These are phyloP conservation scores for Haematococcus sp. DNA, from an alignment of 139 green algal genomes.

Conservation along the genomic window DNA sequence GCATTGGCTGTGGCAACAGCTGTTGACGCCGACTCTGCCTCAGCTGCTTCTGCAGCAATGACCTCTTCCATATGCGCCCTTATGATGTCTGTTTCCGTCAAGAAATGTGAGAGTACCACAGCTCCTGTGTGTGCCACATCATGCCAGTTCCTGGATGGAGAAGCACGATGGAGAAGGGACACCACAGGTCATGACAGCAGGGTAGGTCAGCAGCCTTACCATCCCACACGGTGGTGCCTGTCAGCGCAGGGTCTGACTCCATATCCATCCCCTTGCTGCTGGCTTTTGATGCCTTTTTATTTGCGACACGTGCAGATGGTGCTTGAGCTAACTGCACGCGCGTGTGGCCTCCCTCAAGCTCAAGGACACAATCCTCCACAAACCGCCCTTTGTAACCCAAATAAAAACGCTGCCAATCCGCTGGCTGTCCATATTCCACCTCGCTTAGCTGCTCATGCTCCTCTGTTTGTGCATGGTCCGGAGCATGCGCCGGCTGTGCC, in stretches of 20 bases:
- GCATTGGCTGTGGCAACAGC: neutral
- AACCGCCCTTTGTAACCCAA: conserved; percentile 35
- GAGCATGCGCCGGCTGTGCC: too few relatives aligned
- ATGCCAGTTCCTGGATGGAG: too few relatives aligned
- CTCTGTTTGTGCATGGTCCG: too few relatives aligned
- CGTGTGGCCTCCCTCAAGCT: conserved; percentile 8
- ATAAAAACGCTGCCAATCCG: conserved; percentile 44
- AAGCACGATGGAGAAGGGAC: too few relatives aligned
- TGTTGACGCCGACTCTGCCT: neutral
- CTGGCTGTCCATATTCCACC: conserved; percentile 2
- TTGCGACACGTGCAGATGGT: conserved; percentile 19
- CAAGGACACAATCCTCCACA: conserved; percentile 42
- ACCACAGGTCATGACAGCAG: too few relatives aligned
- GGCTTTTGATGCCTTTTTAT: conserved; percentile 3
- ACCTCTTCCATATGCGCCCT: too few relatives aligned
- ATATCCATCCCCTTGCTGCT: conserved; percentile 29
- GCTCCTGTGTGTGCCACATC: too few relatives aligned
- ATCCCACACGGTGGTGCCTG: conserved; percentile 43
- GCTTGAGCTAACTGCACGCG: conserved; percentile 25
- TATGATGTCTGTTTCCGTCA: too few relatives aligned
- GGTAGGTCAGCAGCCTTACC: neutral
- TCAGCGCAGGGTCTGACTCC: conserved; percentile 41
- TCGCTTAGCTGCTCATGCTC: too few relatives aligned
- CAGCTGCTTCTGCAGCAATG: too few relatives aligned
- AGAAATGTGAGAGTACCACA: too few relatives aligned